Conservation (phyloP, 2,329 filamentous ascomycete species). For the Podosphaera leucotricha region DNA sequence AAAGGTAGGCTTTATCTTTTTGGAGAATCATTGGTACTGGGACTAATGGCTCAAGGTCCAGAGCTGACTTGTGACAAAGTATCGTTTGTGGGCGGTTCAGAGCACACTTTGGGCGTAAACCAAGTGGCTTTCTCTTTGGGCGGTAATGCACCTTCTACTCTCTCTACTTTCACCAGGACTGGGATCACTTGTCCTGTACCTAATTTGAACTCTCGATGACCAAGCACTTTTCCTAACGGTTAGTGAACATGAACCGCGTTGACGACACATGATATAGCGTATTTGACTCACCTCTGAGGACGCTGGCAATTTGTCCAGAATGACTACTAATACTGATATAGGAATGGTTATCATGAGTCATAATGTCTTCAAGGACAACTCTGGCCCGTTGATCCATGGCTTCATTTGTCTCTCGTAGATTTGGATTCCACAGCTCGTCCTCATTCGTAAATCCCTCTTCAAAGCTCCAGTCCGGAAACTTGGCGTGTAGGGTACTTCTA, state of each 20-base stretch:
- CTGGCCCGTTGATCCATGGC: slow-evolving; percentile 28
- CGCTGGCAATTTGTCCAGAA: slow-evolving; percentile 29
- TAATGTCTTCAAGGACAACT: slow-evolving; percentile 30
- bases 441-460: slow-evolving; percentile 37
- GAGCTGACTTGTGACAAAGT: not conserved
- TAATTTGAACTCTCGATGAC: slow-evolving; percentile 36
- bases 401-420: slow-evolving; percentile 20
- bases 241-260: not conserved
- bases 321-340: slow-evolving; percentile 38
- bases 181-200: slow-evolving; percentile 47
- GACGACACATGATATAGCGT: not conserved
- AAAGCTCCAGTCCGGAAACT: slow-evolving; percentile 30
- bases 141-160: slow-evolving; percentile 9
- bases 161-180: slow-evolving; percentile 37
- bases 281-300: slow-evolving; percentile 19
- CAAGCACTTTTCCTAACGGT: slow-evolving; percentile 20
- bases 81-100: slow-evolving; percentile 16
- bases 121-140: slow-evolving; percentile 10
- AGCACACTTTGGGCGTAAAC: slow-evolving; percentile 21
- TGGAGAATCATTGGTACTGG: too few relatives aligned
- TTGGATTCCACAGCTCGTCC: slow-evolving; percentile 25
- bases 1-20: not conserved
- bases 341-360: slow-evolving; percentile 25
- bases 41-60: too few relatives aligned
- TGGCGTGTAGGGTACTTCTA: slow-evolving; percentile 25